phyloP scores from a whole-genome alignment of 2,329 filamentous ascomycete genomes.

The Arthrinium phaeospermum region DNA sequence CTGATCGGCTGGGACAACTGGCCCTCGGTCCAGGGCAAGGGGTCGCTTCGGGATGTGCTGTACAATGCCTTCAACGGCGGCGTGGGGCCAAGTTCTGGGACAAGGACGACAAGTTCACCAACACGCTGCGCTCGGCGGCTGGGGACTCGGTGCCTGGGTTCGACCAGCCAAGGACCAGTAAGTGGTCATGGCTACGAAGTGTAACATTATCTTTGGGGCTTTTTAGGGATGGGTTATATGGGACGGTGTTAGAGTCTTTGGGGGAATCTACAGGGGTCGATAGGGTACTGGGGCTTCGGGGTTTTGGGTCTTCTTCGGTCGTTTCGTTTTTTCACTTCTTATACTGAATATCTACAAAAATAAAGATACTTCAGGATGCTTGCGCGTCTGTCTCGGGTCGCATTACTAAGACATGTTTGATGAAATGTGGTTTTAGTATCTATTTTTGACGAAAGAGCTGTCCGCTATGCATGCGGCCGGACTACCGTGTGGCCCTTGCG shows the following conservation, averaged over 20 bases:
- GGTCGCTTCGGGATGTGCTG: neutral
- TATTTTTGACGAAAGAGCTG: no score
- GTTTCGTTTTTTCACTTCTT: neutral
- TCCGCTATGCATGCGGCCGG: neutral
- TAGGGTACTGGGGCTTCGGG: neutral
- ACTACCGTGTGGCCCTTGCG: neutral
- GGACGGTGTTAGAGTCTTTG: neutral
- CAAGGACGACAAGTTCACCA: conserved; percentile 9
- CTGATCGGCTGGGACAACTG: conserved; percentile 22
- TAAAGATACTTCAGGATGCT: neutral
- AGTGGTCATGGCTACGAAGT: neutral
- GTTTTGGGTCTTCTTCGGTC: neutral
- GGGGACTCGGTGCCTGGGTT: conserved; percentile 12
- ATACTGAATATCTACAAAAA: neutral
- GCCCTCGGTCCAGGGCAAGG: neutral
- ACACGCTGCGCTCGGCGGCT: conserved; percentile 7
- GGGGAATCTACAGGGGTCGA: neutral
- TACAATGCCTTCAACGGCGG: neutral
- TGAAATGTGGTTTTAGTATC: no score
- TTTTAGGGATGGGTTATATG: neutral
- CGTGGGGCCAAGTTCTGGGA: conserved; percentile 20
- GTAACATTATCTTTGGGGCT: neutral
- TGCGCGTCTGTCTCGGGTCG: no score
- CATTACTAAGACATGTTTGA: no score
- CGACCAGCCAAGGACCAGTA: conserved; percentile 16